Conservation (phyloP, 108 stramenopile genomes). For the Nannochloropsis oceanica region DNA sequence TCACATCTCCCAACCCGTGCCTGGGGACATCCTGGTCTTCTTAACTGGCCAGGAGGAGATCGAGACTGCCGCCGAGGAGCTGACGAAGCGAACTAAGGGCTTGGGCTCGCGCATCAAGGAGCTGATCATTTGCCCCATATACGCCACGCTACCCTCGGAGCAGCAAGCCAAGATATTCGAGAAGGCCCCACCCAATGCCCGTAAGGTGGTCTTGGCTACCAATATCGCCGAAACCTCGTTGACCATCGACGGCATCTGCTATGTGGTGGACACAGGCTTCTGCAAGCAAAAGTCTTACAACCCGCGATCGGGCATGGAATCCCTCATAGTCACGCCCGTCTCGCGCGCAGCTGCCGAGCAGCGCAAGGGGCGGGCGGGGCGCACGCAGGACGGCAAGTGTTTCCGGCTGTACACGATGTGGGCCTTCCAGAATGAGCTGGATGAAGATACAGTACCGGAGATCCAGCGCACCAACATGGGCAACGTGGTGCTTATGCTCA, state of each 20-base stretch:
- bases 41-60: slow-evolving; percentile 98
- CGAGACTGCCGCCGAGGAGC: slow-evolving; percentile 83
- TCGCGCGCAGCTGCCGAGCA: slow-evolving; percentile 75
- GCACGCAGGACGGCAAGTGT: slow-evolving; percentile 97
- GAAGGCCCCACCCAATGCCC: slow-evolving; percentile 72
- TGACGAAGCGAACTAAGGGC: slow-evolving; percentile 60
- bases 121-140: slow-evolving; percentile 91
- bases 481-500: slow-evolving; percentile 95
- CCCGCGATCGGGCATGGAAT: slow-evolving; percentile 88
- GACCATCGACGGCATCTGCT: slow-evolving; percentile 96
- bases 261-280: slow-evolving; percentile 96
- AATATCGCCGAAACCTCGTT: slow-evolving; percentile 94
- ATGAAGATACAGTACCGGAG: slow-evolving; percentile 92
- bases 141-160: slow-evolving; percentile 87
- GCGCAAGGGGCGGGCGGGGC: slow-evolving; percentile 79
- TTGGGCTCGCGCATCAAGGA: slow-evolving; percentile 83
- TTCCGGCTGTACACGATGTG: slow-evolving; percentile 97
- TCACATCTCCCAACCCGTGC: slow-evolving; percentile 86
- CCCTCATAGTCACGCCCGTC: slow-evolving; percentile 87
- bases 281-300: slow-evolving; percentile 94
- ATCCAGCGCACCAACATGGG: slow-evolving; percentile 96
- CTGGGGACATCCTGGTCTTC: slow-evolving; percentile 95
- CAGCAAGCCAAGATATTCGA: slow-evolving; percentile 99
- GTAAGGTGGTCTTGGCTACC: slow-evolving; percentile 95
- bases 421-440: slow-evolving; percentile 92